These are phyloP conservation scores for Sugiyamaella neomexicana DNA, from an alignment of 1,139 yeast species.

Conservation along the genomic window DNA sequence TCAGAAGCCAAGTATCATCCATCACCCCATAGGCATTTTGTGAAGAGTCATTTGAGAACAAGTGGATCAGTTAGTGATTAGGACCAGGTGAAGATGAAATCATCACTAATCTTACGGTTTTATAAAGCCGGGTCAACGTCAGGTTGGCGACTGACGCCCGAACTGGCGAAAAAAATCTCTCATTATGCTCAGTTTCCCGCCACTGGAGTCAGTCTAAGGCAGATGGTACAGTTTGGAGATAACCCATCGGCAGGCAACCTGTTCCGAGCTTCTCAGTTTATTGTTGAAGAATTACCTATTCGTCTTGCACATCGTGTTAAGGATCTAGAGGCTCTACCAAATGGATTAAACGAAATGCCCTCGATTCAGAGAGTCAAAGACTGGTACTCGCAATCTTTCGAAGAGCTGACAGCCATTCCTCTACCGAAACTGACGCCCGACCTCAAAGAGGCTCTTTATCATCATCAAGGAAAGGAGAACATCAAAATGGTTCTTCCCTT, in stretches of 20 bases:
- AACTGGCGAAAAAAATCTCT: conserved; percentile 41
- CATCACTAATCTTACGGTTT: not conserved
- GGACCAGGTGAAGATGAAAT: conserved; percentile 7
- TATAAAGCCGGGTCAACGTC: conserved; percentile 12
- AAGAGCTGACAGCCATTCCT: conserved; percentile 61
- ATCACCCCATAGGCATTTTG: too few species aligned
- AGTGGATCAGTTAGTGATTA: not conserved
- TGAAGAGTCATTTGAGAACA: not conserved
- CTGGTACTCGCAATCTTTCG: conserved; percentile 92
- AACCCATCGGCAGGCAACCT: conserved; percentile 75
- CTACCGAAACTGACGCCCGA: conserved; percentile 38
- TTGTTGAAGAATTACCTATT: conserved; percentile 84
- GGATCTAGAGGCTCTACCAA: conserved; percentile 78
- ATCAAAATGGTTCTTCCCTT: conserved; percentile 17
- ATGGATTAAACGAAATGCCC: conserved; percentile 70
- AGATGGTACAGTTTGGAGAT: conserved; percentile 92
- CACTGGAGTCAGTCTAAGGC: conserved; percentile 79
- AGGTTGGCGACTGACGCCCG: conserved; percentile 34
- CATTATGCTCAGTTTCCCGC: conserved; percentile 75
- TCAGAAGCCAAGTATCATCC: too few species aligned
- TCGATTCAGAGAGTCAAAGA: conserved; percentile 74
- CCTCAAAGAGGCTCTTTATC: conserved; percentile 34
- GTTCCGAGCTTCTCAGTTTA: conserved; percentile 80
- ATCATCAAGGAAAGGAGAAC: conserved; percentile 25
- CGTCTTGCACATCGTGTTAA: conserved; percentile 83